Conservation (phyloP, 148 eudicot species). For the Hydrangea macrophylla region DNA sequence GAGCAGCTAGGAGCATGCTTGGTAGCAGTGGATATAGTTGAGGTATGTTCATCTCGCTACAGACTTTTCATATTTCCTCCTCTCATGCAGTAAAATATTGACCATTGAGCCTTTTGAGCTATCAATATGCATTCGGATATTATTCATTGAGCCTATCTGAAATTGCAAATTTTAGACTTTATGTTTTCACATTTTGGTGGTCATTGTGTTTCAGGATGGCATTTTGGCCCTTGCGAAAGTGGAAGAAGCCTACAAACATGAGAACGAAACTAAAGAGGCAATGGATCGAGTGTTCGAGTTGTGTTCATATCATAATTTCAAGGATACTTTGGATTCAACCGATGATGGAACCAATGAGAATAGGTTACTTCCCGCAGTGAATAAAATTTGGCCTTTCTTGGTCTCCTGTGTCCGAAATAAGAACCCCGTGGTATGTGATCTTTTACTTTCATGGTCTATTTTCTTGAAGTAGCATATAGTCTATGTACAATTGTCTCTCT, state of each 20-base stretch:
- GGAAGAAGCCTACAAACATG: constrained; percentile 73
- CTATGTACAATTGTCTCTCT: too few relatives aligned
- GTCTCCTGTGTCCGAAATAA: constrained; percentile 69
- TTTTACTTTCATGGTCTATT: not conserved
- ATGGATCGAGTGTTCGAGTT: constrained; percentile 43
- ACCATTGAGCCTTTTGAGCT: not conserved
- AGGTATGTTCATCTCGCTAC: constrained; percentile 41
- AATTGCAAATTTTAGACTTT: not conserved
- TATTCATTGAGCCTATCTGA: not conserved
- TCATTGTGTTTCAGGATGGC: constrained; percentile 49
- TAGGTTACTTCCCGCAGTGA: constrained; percentile 87
- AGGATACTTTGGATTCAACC: constrained; percentile 60
- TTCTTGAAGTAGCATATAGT: not conserved
- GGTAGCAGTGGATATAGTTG: constrained; percentile 63
- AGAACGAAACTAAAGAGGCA: constrained; percentile 60
- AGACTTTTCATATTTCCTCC: not conserved
- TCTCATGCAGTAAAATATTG: not conserved
- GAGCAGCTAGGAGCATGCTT: constrained; percentile 57
- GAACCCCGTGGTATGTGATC: constrained; percentile 62
- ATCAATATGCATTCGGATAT: constrained; percentile 3
- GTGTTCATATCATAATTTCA: constrained; percentile 53
- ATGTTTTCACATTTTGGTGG: not conserved
- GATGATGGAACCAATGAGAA: constrained; percentile 70
- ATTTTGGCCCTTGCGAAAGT: constrained; percentile 61
- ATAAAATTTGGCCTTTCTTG: constrained; percentile 89